A percentile compares a stretch with the other conserved stretches of the same genome.
These are phyloP conservation scores for Penicillium salamii DNA, from an alignment of 495 filamentous ascomycete species.

Conservation along the genomic window DNA sequence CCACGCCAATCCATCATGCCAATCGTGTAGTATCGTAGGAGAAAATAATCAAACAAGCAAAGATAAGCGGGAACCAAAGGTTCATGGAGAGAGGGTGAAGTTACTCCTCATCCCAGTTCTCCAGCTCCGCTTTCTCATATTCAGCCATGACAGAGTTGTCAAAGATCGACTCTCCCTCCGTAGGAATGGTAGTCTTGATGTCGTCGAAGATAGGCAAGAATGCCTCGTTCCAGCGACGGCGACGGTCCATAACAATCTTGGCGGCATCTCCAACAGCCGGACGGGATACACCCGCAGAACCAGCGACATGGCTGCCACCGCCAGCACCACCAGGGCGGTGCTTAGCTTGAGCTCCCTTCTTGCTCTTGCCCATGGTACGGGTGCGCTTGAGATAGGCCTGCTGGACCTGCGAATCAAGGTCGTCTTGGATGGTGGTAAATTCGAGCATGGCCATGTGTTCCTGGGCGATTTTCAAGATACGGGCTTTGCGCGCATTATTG, in stretches of 20 bases:
- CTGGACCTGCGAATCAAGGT: conserved; percentile 93
- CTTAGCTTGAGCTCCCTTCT: conserved; percentile 73
- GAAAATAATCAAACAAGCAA: background rate
- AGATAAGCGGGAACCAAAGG: conserved; percentile 5
- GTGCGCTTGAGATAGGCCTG: conserved; percentile 94
- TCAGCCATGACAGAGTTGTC: conserved; percentile 52
- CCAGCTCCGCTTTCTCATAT: conserved; percentile 66
- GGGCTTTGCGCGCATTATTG: conserved; percentile 86
- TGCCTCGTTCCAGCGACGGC: conserved; percentile 79
- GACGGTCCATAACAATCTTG: conserved; percentile 82
- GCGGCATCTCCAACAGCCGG: conserved; percentile 91
- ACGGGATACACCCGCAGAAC: conserved; percentile 53
- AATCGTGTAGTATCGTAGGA: conserved; percentile 17
- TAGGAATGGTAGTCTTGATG: conserved; percentile 59
- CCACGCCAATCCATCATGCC: conserved; percentile 19
- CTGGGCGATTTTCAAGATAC: conserved; percentile 79
- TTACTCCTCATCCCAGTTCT: conserved; percentile 69
- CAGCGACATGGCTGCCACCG: conserved; percentile 50
- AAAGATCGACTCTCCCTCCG: conserved; percentile 62
- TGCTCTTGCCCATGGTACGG: conserved; percentile 88
- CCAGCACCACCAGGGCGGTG: conserved; percentile 61
- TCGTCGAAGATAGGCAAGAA: conserved; percentile 86
- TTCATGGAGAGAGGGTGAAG: background rate
- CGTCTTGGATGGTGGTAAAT: conserved; percentile 93
- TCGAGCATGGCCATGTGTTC: conserved; percentile 94